Evolutionary conservation across 83 land plant genomes (phyloP).

Genomic region (Picea abies): DNA sequence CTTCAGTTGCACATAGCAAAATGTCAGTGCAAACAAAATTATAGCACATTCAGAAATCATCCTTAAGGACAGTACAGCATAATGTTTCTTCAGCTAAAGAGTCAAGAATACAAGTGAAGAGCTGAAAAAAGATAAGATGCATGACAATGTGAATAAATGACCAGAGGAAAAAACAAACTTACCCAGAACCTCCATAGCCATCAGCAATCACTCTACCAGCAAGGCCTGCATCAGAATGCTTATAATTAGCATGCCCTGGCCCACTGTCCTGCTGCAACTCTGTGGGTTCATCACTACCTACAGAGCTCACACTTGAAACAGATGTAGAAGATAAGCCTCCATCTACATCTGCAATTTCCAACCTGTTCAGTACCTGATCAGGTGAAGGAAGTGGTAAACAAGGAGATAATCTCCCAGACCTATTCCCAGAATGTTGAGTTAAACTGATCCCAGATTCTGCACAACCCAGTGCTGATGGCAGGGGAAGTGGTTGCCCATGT

Average conservation of each 20-base stretch:
- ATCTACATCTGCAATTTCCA: slow-evolving; percentile 45
- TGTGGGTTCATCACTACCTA: slow-evolving; percentile 59
- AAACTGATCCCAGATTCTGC: slow-evolving; percentile 43
- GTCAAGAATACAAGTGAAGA: background rate
- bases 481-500: slow-evolving; percentile 72
- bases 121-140: background rate
- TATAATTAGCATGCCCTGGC: slow-evolving; percentile 29
- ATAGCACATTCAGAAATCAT: background rate
- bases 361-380: slow-evolving; percentile 15
- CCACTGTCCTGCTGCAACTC: slow-evolving; percentile 38
- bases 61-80: background rate
- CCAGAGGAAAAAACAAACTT: slow-evolving; percentile 12
- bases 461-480: slow-evolving; percentile 47
- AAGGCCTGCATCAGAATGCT: slow-evolving; percentile 43
- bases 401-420: slow-evolving; percentile 35
- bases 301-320: slow-evolving; percentile 59
- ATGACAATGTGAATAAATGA: background rate
- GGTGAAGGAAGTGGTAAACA: slow-evolving; percentile 63
- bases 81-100: background rate
- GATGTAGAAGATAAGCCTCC: slow-evolving; percentile 53
- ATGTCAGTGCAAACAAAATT: background rate
- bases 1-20: slow-evolving; percentile 20
- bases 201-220: slow-evolving; percentile 21
- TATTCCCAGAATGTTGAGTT: slow-evolving; percentile 30
- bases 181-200: slow-evolving; percentile 45